Percentiles rank a stretch among this genome's conserved stretches.
Evolutionary conservation across 306 rosid genomes (phyloP).

Genomic region (Medicago truncatula): DNA sequence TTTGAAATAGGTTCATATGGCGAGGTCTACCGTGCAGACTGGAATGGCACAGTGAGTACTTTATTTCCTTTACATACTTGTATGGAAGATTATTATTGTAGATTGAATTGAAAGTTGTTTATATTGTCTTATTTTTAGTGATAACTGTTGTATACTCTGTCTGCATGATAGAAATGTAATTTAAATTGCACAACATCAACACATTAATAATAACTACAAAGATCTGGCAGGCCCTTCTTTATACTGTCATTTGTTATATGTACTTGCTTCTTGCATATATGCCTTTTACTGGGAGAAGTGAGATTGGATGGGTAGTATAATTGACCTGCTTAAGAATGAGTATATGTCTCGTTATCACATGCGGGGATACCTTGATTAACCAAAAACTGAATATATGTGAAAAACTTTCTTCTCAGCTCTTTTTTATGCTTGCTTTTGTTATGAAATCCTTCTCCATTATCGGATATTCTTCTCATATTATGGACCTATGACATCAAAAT

Average conservation of each 20-base stretch:
- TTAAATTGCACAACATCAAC: background rate
- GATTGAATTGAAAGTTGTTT: slow-evolving; percentile 28
- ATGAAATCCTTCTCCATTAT: background rate
- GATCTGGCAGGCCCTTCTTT: background rate
- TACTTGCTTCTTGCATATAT: background rate
- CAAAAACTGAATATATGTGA: too few species aligned
- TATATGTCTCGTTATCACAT: too few species aligned
- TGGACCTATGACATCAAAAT: slow-evolving; percentile 23
- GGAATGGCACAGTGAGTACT: slow-evolving; percentile 96
- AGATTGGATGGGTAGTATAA: too few species aligned
- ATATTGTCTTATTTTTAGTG: slow-evolving; percentile 21
- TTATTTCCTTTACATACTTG: slow-evolving; percentile 27
- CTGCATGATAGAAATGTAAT: slow-evolving; percentile 22
- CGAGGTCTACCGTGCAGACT: slow-evolving; percentile 96
- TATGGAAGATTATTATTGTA: slow-evolving; percentile 34
- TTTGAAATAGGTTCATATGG: slow-evolving; percentile 88
- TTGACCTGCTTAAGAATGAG: too few species aligned
- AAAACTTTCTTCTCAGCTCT: too few species aligned
- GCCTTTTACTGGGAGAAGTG: background rate
- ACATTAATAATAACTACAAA: slow-evolving; percentile 4
- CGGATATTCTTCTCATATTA: background rate
- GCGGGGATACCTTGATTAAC: too few species aligned
- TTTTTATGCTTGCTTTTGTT: slow-evolving; percentile 11
- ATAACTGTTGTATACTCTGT: slow-evolving; percentile 21
- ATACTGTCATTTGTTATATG: slow-evolving; percentile 10